Conservation (phyloP, 1,139 yeast species). For the Candida sp. region DNA sequence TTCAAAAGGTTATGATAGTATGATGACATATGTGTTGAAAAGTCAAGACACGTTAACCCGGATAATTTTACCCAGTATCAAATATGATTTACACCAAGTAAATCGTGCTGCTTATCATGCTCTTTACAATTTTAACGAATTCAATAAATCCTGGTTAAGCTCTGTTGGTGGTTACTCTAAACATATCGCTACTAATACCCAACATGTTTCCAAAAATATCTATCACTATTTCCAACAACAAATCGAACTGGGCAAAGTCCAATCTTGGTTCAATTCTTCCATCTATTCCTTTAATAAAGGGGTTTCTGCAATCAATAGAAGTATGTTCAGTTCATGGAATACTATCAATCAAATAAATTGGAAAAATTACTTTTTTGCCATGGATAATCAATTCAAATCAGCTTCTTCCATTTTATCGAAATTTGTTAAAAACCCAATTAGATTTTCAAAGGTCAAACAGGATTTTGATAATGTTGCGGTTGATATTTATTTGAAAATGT, state of each 20-base stretch:
- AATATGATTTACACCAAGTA: background rate
- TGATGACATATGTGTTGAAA: background rate
- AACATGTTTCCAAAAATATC: too few relatives aligned
- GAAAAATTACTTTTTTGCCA: background rate
- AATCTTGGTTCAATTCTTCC: background rate
- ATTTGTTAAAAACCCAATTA: background rate
- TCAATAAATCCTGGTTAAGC: too few relatives aligned
- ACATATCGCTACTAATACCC: too few relatives aligned
- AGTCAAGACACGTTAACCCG: background rate
- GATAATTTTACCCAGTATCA: background rate
- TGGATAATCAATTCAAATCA: background rate
- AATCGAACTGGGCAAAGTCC: too few relatives aligned
- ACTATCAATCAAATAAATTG: background rate
- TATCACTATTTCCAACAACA: too few relatives aligned
- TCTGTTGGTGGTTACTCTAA: too few relatives aligned
- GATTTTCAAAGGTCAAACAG: background rate
- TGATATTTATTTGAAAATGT: background rate
- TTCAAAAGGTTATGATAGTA: background rate
- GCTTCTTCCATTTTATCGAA: background rate
- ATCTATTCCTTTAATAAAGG: background rate
- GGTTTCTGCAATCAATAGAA: background rate
- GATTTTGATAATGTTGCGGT: constrained; percentile 2
- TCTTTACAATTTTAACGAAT: too few relatives aligned
- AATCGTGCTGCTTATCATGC: too few relatives aligned
- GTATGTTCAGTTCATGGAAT: background rate